These are phyloP conservation scores for Monilinia fructigena DNA, from an alignment of 2,329 filamentous ascomycete species.

Conservation along the genomic window DNA sequence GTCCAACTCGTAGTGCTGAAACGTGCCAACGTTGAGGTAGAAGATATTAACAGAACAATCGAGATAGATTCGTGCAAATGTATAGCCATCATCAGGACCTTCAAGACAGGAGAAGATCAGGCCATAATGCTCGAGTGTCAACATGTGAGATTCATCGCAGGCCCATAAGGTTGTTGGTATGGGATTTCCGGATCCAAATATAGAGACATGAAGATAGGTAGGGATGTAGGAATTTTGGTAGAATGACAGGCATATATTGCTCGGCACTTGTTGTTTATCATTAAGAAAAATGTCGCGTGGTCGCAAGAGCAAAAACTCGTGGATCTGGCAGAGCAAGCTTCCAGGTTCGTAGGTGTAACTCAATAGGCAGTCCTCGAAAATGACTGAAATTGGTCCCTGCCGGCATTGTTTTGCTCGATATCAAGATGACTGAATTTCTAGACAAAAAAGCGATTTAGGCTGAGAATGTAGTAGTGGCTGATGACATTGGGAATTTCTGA, in stretches of 20 bases:
- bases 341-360: conserved; percentile 1
- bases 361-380: neutral
- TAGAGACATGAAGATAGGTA: neutral
- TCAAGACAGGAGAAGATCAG: neutral
- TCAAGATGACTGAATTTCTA: neutral
- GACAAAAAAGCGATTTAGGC: neutral
- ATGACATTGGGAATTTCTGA: neutral
- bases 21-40: neutral
- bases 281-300: neutral
- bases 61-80: neutral
- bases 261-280: neutral
- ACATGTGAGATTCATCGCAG: neutral
- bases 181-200: neutral
- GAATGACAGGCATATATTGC: neutral
- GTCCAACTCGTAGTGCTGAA: neutral
- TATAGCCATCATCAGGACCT: fast-evolving
- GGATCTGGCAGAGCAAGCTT: neutral
- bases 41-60: neutral
- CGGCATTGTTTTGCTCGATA: neutral
- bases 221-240: neutral
- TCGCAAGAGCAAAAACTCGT: neutral
- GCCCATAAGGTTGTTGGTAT: neutral
- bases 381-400: neutral
- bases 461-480: neutral
- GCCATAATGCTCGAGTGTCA: neutral